Evolutionary conservation across 176 grass and related monocot genomes (phyloP).

Genomic region (Eragrostis nindensis): DNA sequence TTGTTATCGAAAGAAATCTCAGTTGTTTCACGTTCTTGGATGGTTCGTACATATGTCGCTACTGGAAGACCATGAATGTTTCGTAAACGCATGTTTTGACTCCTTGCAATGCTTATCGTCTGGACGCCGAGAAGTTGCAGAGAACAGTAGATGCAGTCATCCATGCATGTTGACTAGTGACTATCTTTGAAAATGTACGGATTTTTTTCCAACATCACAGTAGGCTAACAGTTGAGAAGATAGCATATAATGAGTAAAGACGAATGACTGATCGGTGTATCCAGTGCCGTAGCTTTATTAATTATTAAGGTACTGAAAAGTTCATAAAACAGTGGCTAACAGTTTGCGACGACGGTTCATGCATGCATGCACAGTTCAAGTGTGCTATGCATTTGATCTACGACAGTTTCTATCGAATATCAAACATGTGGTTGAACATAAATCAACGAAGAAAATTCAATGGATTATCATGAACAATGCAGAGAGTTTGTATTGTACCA

Average conservation of each 20-base stretch:
- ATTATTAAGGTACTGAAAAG: neutral
- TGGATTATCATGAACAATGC: neutral
- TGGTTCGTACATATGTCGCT: neutral
- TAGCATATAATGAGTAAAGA: neutral
- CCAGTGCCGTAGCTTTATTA: neutral
- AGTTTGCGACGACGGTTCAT: neutral
- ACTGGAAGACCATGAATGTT: neutral
- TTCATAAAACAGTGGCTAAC: no score
- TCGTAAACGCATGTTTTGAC: neutral
- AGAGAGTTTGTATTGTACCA: neutral
- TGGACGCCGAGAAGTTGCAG: neutral
- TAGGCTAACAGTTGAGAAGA: neutral
- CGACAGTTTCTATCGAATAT: no score
- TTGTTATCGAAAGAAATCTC: neutral
- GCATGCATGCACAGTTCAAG: neutral
- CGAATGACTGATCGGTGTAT: neutral
- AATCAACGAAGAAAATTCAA: neutral
- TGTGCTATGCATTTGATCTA: neutral
- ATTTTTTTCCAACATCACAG: neutral
- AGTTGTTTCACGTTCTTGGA: neutral
- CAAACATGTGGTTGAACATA: slow-evolving; percentile 5
- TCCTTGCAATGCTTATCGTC: neutral
- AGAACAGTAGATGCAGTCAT: neutral
- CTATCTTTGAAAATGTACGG: neutral
- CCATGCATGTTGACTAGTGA: neutral